Conservation (phyloP, 345 rosid genomes). For the Linum lewisii region DNA sequence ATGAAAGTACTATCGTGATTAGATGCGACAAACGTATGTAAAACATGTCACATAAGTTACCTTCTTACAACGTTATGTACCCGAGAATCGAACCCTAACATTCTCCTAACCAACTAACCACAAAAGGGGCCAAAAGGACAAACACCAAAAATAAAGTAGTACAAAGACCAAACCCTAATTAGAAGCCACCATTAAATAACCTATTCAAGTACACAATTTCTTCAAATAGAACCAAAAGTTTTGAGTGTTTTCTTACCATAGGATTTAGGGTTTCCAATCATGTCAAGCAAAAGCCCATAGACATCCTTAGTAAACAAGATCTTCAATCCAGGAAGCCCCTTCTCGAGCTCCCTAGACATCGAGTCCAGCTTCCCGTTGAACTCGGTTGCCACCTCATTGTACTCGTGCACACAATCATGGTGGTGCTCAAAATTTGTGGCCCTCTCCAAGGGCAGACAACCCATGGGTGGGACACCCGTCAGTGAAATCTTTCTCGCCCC, state of each 20-base stretch:
- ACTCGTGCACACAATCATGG: conserved; percentile 29
- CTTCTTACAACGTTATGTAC: not conserved
- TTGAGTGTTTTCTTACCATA: conserved; percentile 23
- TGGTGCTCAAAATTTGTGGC: conserved; percentile 33
- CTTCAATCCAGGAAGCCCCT: conserved; percentile 32
- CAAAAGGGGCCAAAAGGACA: too few relatives aligned
- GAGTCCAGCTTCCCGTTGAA: conserved; percentile 34
- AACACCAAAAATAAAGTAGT: too few relatives aligned
- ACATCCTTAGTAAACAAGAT: conserved; percentile 35
- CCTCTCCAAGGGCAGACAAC: conserved; percentile 62
- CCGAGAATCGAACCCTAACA: not conserved
- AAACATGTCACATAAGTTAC: not conserved
- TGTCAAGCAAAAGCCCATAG: conserved; percentile 24
- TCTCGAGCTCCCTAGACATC: conserved; percentile 23
- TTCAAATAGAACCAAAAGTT: not conserved
- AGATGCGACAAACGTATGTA: too few relatives aligned
- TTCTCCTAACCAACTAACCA: too few relatives aligned
- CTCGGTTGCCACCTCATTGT: conserved; percentile 36
- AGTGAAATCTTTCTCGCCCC: conserved; percentile 55
- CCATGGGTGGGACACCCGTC: conserved; percentile 58
- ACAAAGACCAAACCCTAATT: too few relatives aligned
- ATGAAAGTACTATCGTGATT: too few relatives aligned
- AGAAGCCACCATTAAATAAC: too few relatives aligned
- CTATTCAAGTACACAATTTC: too few relatives aligned
- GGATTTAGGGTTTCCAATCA: conserved; percentile 30